phyloP scores from a whole-genome alignment of 139 green algal species.

The Tetraselmis chui region DNA sequence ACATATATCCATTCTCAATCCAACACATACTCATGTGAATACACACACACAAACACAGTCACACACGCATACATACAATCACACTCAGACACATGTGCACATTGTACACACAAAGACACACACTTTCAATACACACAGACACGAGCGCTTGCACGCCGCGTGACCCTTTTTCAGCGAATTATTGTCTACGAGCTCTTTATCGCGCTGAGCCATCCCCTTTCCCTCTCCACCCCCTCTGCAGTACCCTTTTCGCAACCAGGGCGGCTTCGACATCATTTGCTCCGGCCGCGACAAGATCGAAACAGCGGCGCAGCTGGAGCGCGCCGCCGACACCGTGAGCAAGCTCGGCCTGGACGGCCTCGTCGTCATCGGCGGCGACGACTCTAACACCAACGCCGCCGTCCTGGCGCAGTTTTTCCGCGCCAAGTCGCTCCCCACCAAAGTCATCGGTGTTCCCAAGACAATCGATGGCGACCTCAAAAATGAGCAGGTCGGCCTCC shows the following conservation, averaged over 20 bases:
- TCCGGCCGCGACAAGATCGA: slow-evolving; percentile 58
- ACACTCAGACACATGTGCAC: no score
- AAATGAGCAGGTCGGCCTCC: slow-evolving; percentile 24
- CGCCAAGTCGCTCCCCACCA: slow-evolving; percentile 1
- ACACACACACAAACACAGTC: no score
- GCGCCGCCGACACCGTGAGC: slow-evolving; percentile 11
- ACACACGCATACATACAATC: no score
- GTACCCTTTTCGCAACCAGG: slow-evolving; percentile 49
- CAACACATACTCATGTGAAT: no score
- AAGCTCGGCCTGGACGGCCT: slow-evolving; percentile 46
- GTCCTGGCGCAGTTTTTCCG: slow-evolving; percentile 46
- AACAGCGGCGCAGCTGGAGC: slow-evolving; percentile 39
- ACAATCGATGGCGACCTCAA: slow-evolving; percentile 70
- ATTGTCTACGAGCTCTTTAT: no score
- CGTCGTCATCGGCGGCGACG: slow-evolving; percentile 56
- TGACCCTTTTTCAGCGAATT: no score
- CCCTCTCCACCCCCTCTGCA: no score
- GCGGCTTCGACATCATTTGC: slow-evolving; percentile 61
- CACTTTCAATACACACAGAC: no score
- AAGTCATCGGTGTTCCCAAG: slow-evolving; percentile 56
- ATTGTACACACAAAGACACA: no score
- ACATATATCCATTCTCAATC: no score
- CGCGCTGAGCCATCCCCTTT: slow-evolving; percentile 19
- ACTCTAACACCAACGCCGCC: slow-evolving; percentile 64
- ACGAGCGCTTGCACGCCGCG: no score